Evolutionary conservation across 768 basidiomycete species (phyloP).

Genomic region (Suillus decipiens): DNA sequence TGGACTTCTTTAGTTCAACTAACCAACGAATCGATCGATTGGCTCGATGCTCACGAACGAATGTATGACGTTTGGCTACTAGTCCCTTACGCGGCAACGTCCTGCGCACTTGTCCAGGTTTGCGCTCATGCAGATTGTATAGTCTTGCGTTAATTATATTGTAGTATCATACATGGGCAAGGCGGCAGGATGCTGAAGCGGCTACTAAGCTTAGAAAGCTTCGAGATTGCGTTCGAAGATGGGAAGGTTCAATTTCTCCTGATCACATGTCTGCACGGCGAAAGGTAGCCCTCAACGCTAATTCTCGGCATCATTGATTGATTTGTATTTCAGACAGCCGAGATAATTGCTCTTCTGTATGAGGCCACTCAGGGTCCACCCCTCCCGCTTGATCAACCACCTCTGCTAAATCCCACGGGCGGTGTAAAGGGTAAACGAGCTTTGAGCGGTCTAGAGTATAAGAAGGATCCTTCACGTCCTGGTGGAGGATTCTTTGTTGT

Average conservation of each 20-base stretch:
- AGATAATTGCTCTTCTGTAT: constrained; percentile 89
- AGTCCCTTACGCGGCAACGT: constrained; percentile 85
- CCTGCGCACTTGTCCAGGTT: constrained; percentile 90
- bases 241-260: constrained; percentile 85
- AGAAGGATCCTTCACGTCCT: constrained; percentile 76
- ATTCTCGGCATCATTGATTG: not conserved
- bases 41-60: constrained; percentile 80
- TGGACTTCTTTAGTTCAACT: constrained; percentile 75
- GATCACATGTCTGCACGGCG: constrained; percentile 95
- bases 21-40: constrained; percentile 83
- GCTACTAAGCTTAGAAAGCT: constrained; percentile 74
- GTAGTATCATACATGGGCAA: constrained; percentile 93
- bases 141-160: constrained; percentile 4
- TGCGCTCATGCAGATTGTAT: constrained; percentile 20
- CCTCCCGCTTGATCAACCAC: constrained; percentile 53
- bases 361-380: constrained; percentile 87
- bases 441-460: constrained; percentile 61
- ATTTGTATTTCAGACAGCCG: constrained; percentile 64
- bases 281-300: constrained; percentile 54
- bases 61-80: constrained; percentile 87
- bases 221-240: constrained; percentile 81
- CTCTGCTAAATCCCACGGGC: constrained; percentile 79
- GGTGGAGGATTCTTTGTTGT: constrained; percentile 89
- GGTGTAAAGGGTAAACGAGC: constrained; percentile 61
- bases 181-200: constrained; percentile 76